phyloP scores from a whole-genome alignment of 2,329 filamentous ascomycete species.

The Gyromitra esculenta region DNA sequence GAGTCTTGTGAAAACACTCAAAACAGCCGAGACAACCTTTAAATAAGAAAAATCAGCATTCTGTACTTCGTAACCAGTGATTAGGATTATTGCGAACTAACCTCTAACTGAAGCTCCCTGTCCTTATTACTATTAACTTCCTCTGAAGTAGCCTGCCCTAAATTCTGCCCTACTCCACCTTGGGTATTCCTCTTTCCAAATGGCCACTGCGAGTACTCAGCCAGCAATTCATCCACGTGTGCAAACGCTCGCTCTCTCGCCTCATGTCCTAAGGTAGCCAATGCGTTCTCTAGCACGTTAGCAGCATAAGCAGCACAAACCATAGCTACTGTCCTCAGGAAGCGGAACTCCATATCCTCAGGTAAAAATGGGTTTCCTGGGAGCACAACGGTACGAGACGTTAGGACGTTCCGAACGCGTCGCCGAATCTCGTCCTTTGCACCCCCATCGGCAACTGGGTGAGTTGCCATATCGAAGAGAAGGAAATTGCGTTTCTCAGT shows the following conservation, averaged over 20 bases:
- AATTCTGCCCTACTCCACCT: constrained; percentile 88
- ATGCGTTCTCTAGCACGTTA: constrained; percentile 97
- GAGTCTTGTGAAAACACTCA: constrained; percentile 96
- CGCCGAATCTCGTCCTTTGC: constrained; percentile 97
- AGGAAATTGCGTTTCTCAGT: constrained; percentile 99
- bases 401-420: constrained; percentile 90
- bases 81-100: constrained; percentile 62
- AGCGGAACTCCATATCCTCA: constrained; percentile 92
- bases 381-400: constrained; percentile 91
- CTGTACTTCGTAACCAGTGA: constrained; percentile 23
- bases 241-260: constrained; percentile 92
- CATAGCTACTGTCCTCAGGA: constrained; percentile 91
- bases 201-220: constrained; percentile 97
- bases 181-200: constrained; percentile 84
- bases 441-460: constrained; percentile 93
- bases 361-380: constrained; percentile 87
- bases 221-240: constrained; percentile 93
- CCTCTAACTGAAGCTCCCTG: constrained; percentile 95
- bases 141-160: constrained; percentile 86
- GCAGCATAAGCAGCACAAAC: constrained; percentile 97
- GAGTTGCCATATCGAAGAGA: constrained; percentile 99
- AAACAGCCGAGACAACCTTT: constrained; percentile 85
- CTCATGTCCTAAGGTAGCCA: constrained; percentile 92
- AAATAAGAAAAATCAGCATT: constrained; percentile 42
- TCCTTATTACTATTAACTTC: constrained; percentile 88